These are phyloP conservation scores for Coniferiporia sulphurascens DNA, from an alignment of 1,284 basidiomycete genomes.

Conservation along the genomic window DNA sequence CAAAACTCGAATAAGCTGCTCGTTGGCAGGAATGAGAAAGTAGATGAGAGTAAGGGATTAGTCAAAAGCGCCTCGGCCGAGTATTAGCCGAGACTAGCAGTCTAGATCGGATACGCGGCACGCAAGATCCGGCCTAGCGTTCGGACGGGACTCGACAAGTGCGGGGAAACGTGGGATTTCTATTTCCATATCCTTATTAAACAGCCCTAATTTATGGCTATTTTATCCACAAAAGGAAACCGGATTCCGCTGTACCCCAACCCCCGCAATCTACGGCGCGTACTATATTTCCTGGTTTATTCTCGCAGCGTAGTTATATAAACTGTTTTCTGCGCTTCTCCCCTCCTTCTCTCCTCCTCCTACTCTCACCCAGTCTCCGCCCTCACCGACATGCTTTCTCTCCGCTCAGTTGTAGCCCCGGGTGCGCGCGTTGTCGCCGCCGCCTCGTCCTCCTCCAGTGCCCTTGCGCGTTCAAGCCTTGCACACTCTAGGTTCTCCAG, in stretches of 20 bases:
- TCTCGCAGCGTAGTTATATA: background rate
- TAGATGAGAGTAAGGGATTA: no score
- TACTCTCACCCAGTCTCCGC: no score
- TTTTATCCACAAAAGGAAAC: no score
- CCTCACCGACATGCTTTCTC: background rate
- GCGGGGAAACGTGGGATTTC: no score
- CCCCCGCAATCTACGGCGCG: background rate
- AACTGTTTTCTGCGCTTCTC: background rate
- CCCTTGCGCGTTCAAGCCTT: background rate
- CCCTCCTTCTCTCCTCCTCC: no score
- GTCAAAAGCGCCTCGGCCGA: no score
- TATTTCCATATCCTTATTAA: no score
- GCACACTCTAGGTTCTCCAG: constrained; percentile 5
- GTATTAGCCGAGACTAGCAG: no score
- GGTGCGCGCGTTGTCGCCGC: background rate
- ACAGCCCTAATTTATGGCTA: no score
- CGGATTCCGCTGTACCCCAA: background rate
- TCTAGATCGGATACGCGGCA: background rate
- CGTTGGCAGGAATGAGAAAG: no score
- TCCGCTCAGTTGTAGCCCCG: background rate
- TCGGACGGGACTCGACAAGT: background rate
- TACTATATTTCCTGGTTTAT: background rate
- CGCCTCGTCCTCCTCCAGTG: background rate
- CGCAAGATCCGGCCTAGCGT: background rate
- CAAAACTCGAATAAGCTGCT: no score